A percentile compares a stretch with the other conserved stretches of the same genome.
These are phyloP conservation scores for Candolleomyces aberdarensis DNA, from an alignment of 768 basidiomycete genomes.

Conservation along the genomic window DNA sequence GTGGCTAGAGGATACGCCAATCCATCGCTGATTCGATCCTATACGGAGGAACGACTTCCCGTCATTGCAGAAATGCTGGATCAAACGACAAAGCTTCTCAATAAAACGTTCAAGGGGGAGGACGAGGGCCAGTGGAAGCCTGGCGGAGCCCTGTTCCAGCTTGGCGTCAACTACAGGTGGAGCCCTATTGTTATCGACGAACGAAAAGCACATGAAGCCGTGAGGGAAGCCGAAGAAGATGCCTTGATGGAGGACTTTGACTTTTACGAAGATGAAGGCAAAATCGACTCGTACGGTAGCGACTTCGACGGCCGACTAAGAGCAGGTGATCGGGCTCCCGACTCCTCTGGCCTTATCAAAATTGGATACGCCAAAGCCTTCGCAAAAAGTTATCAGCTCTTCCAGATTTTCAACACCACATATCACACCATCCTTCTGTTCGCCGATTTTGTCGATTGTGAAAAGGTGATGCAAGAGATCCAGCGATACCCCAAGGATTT, in stretches of 20 bases:
- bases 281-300: conserved; percentile 22
- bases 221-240: conserved; percentile 10
- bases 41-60: conserved; percentile 29
- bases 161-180: conserved; percentile 53
- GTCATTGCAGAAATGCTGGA: conserved; percentile 35
- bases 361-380: conserved; percentile 5
- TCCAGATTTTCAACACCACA: conserved; percentile 24
- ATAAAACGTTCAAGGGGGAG: conserved; percentile 16
- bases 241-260: conserved; percentile 12
- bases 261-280: conserved; percentile 13
- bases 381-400: conserved; percentile 14
- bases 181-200: conserved; percentile 47
- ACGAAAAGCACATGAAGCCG: conserved; percentile 16
- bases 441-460: conserved; percentile 12
- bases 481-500: conserved; percentile 11
- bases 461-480: conserved; percentile 9
- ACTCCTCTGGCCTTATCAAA: conserved; percentile 28
- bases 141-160: conserved; percentile 29
- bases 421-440: conserved; percentile 35
- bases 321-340: conserved; percentile 48
- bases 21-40: conserved; percentile 25
- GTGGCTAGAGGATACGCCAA: conserved; percentile 20
- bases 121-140: conserved; percentile 19
- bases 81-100: conserved; percentile 22
- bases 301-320: conserved; percentile 17